phyloP scores from a whole-genome alignment of 2,329 filamentous ascomycete species.

The Moelleriella libera region DNA sequence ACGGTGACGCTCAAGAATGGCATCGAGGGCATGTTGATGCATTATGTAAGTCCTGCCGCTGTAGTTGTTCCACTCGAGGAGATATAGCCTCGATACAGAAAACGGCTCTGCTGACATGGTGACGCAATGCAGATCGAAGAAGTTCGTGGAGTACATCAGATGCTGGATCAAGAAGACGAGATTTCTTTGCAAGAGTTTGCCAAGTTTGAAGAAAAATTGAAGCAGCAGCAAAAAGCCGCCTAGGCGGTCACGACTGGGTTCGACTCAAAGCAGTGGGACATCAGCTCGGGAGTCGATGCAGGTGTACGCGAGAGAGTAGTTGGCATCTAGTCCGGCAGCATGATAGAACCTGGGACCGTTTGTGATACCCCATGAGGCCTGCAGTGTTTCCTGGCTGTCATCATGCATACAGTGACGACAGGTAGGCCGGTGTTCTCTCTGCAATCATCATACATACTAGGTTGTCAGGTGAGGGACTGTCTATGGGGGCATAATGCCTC shows the following conservation, averaged over 20 bases:
- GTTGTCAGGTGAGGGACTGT: too few species aligned
- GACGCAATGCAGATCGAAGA: slow-evolving; percentile 67
- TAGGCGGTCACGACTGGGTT: neutral
- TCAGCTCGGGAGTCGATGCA: too few species aligned
- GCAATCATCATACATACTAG: too few species aligned
- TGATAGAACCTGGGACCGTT: too few species aligned
- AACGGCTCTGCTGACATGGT: neutral
- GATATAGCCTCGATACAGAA: neutral
- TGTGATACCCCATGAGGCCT: too few species aligned
- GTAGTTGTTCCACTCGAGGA: neutral
- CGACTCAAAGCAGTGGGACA: too few species aligned
- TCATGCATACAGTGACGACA: too few species aligned
- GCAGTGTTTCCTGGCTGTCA: too few species aligned
- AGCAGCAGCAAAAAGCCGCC: slow-evolving; percentile 22
- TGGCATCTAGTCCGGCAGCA: too few species aligned
- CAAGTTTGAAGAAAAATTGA: slow-evolving; percentile 79
- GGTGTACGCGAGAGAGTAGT: too few species aligned
- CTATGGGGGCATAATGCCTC: too few species aligned
- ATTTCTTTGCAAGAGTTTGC: slow-evolving; percentile 77
- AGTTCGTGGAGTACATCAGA: slow-evolving; percentile 82
- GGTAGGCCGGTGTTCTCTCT: too few species aligned
- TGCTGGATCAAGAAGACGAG: slow-evolving; percentile 85
- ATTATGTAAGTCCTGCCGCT: slow-evolving; percentile 52
- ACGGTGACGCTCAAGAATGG: slow-evolving; percentile 95
- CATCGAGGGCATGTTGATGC: slow-evolving; percentile 97